These are phyloP conservation scores for Oemleria cerasiformis DNA, from an alignment of 306 rosid genomes.

Conservation along the genomic window DNA sequence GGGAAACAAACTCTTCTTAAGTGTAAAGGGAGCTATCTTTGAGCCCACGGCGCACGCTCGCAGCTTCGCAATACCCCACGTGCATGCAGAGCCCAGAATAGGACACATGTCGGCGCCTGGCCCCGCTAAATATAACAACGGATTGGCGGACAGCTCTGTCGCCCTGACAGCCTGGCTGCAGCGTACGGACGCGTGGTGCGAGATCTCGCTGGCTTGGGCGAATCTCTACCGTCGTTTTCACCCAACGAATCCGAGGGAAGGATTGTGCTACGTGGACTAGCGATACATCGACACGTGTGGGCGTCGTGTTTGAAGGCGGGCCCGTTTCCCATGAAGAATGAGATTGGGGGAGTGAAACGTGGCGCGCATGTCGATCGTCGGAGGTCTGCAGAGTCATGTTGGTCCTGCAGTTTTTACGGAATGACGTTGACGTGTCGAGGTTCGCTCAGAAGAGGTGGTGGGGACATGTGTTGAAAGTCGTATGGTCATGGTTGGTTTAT, in stretches of 20 bases:
- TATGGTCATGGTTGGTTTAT: neutral
- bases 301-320: neutral
- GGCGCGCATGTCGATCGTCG: neutral
- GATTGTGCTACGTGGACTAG: neutral
- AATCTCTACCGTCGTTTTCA: constrained; percentile 22
- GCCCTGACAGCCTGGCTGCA: neutral
- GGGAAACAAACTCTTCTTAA: constrained; percentile 6
- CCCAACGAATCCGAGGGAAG: neutral
- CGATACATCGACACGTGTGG: neutral
- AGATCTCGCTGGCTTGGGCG: constrained; percentile 10
- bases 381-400: constrained; percentile 10
- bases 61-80: constrained; percentile 10
- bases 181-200: constrained; percentile 14
- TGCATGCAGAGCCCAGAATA: neutral
- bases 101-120: neutral
- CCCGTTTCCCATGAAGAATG: neutral
- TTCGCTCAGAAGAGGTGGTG: neutral
- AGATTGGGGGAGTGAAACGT: neutral
- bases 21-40: neutral
- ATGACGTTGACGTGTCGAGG: constrained; percentile 10
- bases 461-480: constrained; percentile 10
- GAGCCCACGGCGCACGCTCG: constrained; percentile 5
- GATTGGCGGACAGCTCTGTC: neutral
- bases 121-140: neutral
- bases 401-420: neutral